These are phyloP conservation scores for Chaetomium globosum DNA, from an alignment of 2,329 filamentous ascomycete genomes.

Conservation along the genomic window DNA sequence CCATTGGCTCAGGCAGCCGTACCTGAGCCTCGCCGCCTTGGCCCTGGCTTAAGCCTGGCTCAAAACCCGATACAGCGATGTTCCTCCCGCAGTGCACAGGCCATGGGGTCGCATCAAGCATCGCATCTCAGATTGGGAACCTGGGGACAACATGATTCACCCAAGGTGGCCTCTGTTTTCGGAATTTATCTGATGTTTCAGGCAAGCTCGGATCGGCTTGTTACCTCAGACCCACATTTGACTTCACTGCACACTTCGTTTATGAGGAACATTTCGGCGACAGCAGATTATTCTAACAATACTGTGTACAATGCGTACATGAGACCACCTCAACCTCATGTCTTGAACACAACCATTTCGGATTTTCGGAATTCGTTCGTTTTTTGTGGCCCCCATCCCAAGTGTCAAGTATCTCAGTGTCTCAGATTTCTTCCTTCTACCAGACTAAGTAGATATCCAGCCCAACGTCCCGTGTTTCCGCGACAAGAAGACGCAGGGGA, in stretches of 20 bases:
- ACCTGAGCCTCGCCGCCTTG: constrained; percentile 29
- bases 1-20: constrained; percentile 33
- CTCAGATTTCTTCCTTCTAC: constrained; percentile 9
- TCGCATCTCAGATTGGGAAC: constrained; percentile 17
- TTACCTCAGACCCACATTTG: not conserved
- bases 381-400: too few relatives aligned
- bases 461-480: not conserved
- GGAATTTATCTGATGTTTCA: constrained; percentile 14
- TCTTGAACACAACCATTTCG: too few relatives aligned
- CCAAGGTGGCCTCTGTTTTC: constrained; percentile 2
- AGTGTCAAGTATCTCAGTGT: not conserved
- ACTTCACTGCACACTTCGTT: constrained; percentile 5
- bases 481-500: constrained; percentile 9
- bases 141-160: not conserved
- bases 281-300: too few relatives aligned
- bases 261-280: not conserved
- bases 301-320: too few relatives aligned
- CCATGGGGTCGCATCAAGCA: constrained; percentile 10
- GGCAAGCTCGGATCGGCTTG: constrained; percentile 10
- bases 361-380: too few relatives aligned
- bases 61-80: constrained; percentile 13
- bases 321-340: too few relatives aligned
- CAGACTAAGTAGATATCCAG: not conserved
- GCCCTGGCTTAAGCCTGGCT: not conserved
- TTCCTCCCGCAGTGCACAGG: constrained; percentile 4